Evolutionary conservation across 1,139 yeast species (phyloP), one percentile per base, ranked within the genome.

Genomic region (Pichia terricola): DNA sequence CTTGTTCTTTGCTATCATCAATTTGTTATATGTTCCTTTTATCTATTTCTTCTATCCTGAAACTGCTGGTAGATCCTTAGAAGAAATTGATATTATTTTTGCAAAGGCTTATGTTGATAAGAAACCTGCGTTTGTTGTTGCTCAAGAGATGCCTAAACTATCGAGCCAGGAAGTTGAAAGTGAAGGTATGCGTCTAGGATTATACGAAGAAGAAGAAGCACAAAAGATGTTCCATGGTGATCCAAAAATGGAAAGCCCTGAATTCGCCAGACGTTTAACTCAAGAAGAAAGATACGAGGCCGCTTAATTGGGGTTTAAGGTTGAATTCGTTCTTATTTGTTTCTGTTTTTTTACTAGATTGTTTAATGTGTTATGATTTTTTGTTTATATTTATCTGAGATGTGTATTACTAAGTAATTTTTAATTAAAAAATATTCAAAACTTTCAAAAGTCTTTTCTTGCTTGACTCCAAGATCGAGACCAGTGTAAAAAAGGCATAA

Each of bases 21-120:
- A 69, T 55, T 61, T 60, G 49, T 38, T 56, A 25, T 67, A 77
- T 66, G 65, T 79, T 37, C 84, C 86, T 34, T 53, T 69, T 54
- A 81, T 81, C 45, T 80, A 64, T 68, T 74, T 83, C 69, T 81
- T 73, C 64, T 77, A 73, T 57, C 84, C 84, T 34, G 85, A 79
- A 64, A 77, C 83, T 32, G 75, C 80, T 10, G 78, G 78, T 47
- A 69, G 81, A 55, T 65, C 80, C 30, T 66, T 79, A 57, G 84
- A 78, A 59, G 82, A 78, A 56, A 69, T 78, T 50, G 82, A 79
- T 57, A 67, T 73, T 51, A 79, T 81, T 50, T 58, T 55, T 48
- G 75, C 78, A 40, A 72, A 68, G 59, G 73, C 79, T 16, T 59
- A 65, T 50, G 63, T 62, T 39, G 79, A 74, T 45, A 64, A 65